Evolutionary conservation across 768 basidiomycete genomes (phyloP).

Genomic region (Lactifluus subvellereus): DNA sequence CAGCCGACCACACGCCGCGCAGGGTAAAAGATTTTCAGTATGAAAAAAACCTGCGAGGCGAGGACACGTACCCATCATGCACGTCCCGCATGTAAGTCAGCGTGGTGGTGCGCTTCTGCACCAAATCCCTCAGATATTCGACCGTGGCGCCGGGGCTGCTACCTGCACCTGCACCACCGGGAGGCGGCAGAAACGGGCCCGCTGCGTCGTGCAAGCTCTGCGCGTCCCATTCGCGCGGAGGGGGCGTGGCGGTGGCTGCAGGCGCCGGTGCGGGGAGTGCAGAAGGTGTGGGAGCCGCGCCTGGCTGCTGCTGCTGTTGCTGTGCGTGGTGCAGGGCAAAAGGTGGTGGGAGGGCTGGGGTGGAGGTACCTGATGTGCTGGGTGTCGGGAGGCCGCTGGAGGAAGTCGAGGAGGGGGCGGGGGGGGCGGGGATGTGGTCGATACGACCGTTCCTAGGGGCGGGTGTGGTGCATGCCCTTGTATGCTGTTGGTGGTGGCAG

Average conservation of each 20-base stretch:
- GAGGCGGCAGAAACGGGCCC: conserved; percentile 3
- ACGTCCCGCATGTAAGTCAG: conserved; percentile 80
- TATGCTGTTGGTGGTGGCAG: neutral
- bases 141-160: conserved; percentile 54
- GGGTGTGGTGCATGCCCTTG: neutral
- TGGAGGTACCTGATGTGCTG: conserved; percentile 25
- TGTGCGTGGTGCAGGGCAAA: conserved; percentile 2
- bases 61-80: conserved; percentile 68
- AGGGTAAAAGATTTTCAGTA: neutral
- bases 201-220: conserved; percentile 53
- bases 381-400: conserved; percentile 23
- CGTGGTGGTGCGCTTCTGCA: conserved; percentile 80
- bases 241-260: neutral
- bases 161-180: neutral
- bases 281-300: neutral
- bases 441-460: neutral
- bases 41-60: neutral
- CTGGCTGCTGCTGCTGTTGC: neutral
- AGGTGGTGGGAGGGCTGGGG: conserved; percentile 25
- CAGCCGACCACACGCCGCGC: conserved; percentile 36
- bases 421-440: neutral
- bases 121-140: conserved; percentile 71
- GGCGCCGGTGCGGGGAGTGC: no score
- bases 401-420: conserved; percentile 12
- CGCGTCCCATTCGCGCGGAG: conserved; percentile 60